phyloP scores from a whole-genome alignment of 768 basidiomycete genomes.

The Tulasnella sp. region DNA sequence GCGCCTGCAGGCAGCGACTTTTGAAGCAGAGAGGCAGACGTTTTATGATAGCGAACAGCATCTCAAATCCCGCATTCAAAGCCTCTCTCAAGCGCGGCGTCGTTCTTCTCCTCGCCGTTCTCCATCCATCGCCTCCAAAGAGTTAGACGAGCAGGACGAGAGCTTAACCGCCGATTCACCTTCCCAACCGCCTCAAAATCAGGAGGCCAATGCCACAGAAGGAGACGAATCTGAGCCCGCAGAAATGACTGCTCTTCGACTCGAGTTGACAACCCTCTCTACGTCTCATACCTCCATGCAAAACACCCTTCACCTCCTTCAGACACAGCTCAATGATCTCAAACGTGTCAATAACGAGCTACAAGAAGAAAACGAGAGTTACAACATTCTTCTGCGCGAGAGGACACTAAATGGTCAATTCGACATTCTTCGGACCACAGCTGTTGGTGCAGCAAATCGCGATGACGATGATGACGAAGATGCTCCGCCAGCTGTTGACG shows the following conservation, averaged over 20 bases:
- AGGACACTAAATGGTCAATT: conserved; percentile 89
- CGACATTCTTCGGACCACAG: conserved; percentile 67
- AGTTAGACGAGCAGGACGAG: conserved; percentile 26
- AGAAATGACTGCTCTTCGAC: conserved; percentile 80
- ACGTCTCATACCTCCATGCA: conserved; percentile 84
- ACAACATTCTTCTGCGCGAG: conserved; percentile 90
- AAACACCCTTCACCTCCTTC: conserved; percentile 80
- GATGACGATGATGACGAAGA: conserved; percentile 44
- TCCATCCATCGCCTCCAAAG: conserved; percentile 27
- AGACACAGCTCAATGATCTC: conserved; percentile 82
- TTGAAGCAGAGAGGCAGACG: conserved; percentile 89
- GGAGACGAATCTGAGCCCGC: conserved; percentile 70
- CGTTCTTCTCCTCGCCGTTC: conserved; percentile 43
- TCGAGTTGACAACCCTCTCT: conserved; percentile 84
- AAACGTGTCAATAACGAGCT: conserved; percentile 84
- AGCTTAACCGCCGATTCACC: not conserved
- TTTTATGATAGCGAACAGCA: conserved; percentile 95
- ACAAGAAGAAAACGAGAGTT: conserved; percentile 97
- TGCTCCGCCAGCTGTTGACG: not conserved
- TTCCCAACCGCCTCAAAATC: not conserved
- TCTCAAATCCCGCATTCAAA: conserved; percentile 86
- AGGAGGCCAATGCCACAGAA: conserved; percentile 30
- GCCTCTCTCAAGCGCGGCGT: conserved; percentile 65
- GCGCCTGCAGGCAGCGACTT: conserved; percentile 68
- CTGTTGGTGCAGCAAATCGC: conserved; percentile 46